These are phyloP conservation scores for Musa acuminata DNA, from an alignment of 176 grass and related monocot genomes.

Conservation along the genomic window DNA sequence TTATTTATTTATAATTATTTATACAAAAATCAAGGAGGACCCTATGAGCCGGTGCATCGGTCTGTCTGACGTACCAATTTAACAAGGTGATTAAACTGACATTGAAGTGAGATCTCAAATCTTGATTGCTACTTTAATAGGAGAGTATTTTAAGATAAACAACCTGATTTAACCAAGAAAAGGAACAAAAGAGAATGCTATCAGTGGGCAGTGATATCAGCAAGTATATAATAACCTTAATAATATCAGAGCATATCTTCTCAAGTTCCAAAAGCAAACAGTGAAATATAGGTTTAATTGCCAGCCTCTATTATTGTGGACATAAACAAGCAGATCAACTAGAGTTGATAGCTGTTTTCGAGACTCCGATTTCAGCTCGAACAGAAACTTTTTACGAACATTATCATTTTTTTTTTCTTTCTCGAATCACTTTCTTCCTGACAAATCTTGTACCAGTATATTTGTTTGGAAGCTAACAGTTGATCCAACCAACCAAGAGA, in stretches of 20 bases:
- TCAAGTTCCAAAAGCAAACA: slow-evolving; percentile 17
- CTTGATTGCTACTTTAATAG: not conserved
- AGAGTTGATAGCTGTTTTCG: not conserved
- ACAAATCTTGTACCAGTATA: not conserved
- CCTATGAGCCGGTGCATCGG: no score
- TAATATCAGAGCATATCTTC: slow-evolving; percentile 20
- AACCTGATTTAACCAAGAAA: not conserved
- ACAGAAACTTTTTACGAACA: not conserved
- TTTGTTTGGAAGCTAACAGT: not conserved
- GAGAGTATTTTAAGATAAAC: not conserved
- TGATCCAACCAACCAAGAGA: not conserved
- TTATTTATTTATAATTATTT: no score
- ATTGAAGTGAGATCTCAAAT: no score
- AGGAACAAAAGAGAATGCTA: not conserved
- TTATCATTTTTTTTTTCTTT: not conserved
- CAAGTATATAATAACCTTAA: slow-evolving; percentile 1
- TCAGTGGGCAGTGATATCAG: slow-evolving; percentile 9
- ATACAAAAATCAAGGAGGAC: no score
- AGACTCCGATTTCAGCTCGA: no score
- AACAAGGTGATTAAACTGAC: no score
- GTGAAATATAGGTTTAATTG: slow-evolving; percentile 5
- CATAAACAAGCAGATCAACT: slow-evolving; percentile 13
- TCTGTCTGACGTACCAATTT: no score
- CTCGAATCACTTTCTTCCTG: not conserved
- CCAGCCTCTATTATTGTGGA: slow-evolving; percentile 14